A percentile compares a stretch with the other conserved stretches of the same genome.
These are phyloP conservation scores for Glomus cerebriforme DNA, from an alignment of 192 early-diverging fungal species.

Conservation along the genomic window DNA sequence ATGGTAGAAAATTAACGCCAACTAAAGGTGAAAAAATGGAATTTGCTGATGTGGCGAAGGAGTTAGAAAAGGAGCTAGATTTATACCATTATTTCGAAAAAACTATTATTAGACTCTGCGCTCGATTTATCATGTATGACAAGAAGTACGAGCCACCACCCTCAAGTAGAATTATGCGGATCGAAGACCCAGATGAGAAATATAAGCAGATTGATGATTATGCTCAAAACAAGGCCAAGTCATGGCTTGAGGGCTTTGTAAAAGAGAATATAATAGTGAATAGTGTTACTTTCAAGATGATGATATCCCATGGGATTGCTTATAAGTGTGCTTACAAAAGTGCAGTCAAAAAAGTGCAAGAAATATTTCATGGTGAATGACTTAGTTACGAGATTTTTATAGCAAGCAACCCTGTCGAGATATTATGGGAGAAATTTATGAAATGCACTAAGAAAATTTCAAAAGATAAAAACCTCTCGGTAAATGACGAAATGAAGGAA, in stretches of 20 bases:
- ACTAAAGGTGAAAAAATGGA: no score
- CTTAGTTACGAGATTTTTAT: not conserved
- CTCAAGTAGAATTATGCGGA: not conserved
- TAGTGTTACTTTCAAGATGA: no score
- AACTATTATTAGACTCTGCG: no score
- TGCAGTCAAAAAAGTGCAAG: no score
- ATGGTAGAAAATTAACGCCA: not conserved
- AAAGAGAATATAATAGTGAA: no score
- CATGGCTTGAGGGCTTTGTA: no score
- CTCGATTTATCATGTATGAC: no score
- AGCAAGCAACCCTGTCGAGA: not conserved
- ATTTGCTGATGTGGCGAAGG: not conserved
- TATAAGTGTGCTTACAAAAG: no score
- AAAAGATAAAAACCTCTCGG: not conserved
- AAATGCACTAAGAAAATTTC: not conserved
- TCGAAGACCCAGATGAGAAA: no score
- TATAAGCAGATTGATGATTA: not conserved
- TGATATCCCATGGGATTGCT: no score
- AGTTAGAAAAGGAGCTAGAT: no score
- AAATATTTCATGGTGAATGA: slow-evolving; percentile 1
- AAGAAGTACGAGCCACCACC: slow-evolving; percentile 8
- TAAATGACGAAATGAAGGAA: not conserved
- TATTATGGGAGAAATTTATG: slow-evolving; percentile 1
- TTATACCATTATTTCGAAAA: no score
- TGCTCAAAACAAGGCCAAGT: slow-evolving; percentile 13